Evolutionary conservation across 75 land plant species (phyloP).

Genomic region (Picea glauca): DNA sequence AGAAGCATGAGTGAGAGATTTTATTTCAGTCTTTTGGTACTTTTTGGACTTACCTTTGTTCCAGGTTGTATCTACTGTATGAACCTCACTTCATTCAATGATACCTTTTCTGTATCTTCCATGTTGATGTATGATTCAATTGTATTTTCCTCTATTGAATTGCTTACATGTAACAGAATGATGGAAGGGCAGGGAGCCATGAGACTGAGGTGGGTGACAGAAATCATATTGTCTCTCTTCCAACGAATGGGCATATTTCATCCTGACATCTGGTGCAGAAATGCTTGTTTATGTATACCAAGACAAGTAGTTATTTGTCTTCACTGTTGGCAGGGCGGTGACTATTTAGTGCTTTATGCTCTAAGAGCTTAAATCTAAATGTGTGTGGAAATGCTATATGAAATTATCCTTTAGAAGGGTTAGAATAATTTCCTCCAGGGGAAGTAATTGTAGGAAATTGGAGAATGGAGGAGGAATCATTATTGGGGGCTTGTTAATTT

Average conservation of each 20-base stretch:
- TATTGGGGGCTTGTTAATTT: not conserved
- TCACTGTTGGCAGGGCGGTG: not conserved
- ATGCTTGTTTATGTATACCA: not conserved
- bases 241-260: slow-evolving; percentile 9
- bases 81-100: not conserved
- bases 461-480: not conserved
- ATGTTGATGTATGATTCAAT: not conserved
- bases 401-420: not conserved
- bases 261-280: not conserved
- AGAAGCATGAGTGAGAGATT: not conserved
- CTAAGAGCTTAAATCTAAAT: not conserved
- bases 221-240: not conserved
- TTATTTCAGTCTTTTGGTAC: not conserved
- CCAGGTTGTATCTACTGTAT: not conserved
- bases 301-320: not conserved
- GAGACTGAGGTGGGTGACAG: not conserved
- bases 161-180: not conserved
- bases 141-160: not conserved
- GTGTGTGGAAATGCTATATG: slow-evolving; percentile 2
- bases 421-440: not conserved
- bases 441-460: slow-evolving; percentile 8
- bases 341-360: slow-evolving; percentile 1
- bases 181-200: slow-evolving; percentile 6
- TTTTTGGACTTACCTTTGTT: not conserved
- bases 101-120: not conserved